Evolutionary conservation across 257 asterid species (phyloP).

Genomic region (Ocimum tenuiflorum): DNA sequence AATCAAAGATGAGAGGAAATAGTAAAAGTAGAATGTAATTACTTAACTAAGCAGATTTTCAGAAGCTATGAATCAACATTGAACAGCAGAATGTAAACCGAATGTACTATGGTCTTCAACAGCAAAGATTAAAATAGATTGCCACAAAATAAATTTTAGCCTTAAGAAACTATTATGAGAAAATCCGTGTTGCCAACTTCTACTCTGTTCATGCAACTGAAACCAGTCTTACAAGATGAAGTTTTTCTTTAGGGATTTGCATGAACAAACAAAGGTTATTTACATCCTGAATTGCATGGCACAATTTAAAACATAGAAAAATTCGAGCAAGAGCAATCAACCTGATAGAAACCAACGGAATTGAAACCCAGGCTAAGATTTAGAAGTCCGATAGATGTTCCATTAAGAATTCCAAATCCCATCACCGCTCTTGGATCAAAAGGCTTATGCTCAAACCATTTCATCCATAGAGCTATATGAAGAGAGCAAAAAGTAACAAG

Average conservation of each 20-base stretch:
- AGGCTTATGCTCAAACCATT: constrained; percentile 88
- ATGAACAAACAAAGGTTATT: not conserved
- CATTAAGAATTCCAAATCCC: constrained; percentile 85
- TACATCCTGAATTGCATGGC: not conserved
- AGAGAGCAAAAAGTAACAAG: constrained; percentile 88
- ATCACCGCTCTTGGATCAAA: constrained; percentile 83
- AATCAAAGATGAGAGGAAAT: constrained; percentile 1
- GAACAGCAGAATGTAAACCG: constrained; percentile 4
- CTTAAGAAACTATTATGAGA: not conserved
- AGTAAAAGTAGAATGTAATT: not conserved
- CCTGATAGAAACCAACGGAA: constrained; percentile 97
- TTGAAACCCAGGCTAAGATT: constrained; percentile 90
- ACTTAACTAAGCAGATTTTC: no score
- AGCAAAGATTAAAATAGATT: constrained; percentile 7
- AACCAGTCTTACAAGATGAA: not conserved
- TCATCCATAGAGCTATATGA: constrained; percentile 76
- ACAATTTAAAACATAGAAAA: not conserved
- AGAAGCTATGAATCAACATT: no score
- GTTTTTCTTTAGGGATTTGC: not conserved
- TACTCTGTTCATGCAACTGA: constrained; percentile 1
- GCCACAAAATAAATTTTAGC: not conserved
- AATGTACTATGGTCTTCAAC: constrained; percentile 3
- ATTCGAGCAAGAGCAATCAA: constrained; percentile 17
- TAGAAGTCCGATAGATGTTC: constrained; percentile 82
- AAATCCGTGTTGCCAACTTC: not conserved